Base-by-base conservation (phyloP, 2,329 filamentous ascomycete genomes). In the Penicillium griseofulvum region DNA sequence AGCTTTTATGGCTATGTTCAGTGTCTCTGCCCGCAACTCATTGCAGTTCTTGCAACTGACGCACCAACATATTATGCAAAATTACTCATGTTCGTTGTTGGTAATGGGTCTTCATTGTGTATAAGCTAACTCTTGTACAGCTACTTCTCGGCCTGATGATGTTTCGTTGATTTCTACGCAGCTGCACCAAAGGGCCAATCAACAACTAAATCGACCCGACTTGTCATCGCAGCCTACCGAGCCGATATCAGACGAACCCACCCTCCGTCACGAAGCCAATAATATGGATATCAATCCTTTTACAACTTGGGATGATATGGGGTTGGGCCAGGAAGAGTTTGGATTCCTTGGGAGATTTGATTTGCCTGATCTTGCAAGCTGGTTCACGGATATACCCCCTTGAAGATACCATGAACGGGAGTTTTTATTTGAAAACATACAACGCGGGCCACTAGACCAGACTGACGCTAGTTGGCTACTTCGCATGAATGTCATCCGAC, bases 11-110 rank as follows among this genome's bases (percentile, higher is more conserved):
- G 60, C 64, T 6, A 54, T 59, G 2, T 70, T 69, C 34, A 68
- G 69, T 48, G 36, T 59, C 0, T 71, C 68, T 4, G 67, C 66
- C 5, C 56, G 66, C 10, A 71, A 69, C 37, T 68, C 68, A 2
- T 57, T 71, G 8, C 61, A 62, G 12, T 70, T 72, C 37, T 55
- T 71, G 6, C 65, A 67, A 44, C 56, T 61, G 3, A 64, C 61
- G 0, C 59, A 65, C n/a, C 54, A 62, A 16, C 61, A 65, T 12
- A 62, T 65, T 24, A 54, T 57, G 7, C 61, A 65, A 26, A 62
- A 59, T 5, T 61, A 62, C 28, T 56, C 50, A 6, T 48, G 62
- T 64, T 57, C 10, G 39, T 52, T 29, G 6, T 14, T 9, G 7
- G 2, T 29, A 43, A 17, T 11, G 2, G 6, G 12, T 14, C 3